Base-by-base conservation (phyloP, 805 yeast species). In the Cyberlindnera suaveolens region DNA sequence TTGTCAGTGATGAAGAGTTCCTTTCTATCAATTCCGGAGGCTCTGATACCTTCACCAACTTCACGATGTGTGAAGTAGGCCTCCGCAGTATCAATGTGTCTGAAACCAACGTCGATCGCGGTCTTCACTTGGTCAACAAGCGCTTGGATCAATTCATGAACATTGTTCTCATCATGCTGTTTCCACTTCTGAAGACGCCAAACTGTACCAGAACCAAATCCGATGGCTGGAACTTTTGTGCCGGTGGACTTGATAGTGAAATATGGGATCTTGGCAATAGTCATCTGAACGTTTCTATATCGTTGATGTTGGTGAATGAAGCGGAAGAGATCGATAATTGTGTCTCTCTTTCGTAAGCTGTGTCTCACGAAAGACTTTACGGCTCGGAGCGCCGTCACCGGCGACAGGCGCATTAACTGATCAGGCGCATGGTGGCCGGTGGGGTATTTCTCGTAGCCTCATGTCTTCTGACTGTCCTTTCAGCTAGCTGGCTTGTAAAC, bases 51-150 rank as follows among this genome's bases (percentile, higher is more conserved):
- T 32, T 56, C 65, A 15, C 75, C 81, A 30, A 78, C 71, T 55
- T 80, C 85, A 3, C 50, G 52, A 44, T 76, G 80, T 11, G 85
- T 80, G 44, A 68, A 66, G 60, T 82, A 82, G 11, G 67, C 63
- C 56, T 80, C 84, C 0, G 87, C 87, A 7, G 80, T 75, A 52
- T 81, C 88, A 40, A 82, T 67, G 57, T 81, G 87, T 39, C 64
- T 66, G 61, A 71, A 78, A 0, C 83, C 82, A 20, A 59, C 59
- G 1, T 68, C 60, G 17, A 82, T 59, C 4, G 86, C 58, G 31
- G 38, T 39, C 36, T 41, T 46, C 9, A 43, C 43, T 34, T 47
- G 51, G 31, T 46, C 47, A 15, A 52, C 40, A 29, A 52, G 45
- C 17, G 65, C 64, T 26, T 61, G 63, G 39, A 63, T 54, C 20